These are phyloP conservation scores for Aquilaria yunnanensis DNA, from an alignment of 345 rosid species.

Conservation along the genomic window DNA sequence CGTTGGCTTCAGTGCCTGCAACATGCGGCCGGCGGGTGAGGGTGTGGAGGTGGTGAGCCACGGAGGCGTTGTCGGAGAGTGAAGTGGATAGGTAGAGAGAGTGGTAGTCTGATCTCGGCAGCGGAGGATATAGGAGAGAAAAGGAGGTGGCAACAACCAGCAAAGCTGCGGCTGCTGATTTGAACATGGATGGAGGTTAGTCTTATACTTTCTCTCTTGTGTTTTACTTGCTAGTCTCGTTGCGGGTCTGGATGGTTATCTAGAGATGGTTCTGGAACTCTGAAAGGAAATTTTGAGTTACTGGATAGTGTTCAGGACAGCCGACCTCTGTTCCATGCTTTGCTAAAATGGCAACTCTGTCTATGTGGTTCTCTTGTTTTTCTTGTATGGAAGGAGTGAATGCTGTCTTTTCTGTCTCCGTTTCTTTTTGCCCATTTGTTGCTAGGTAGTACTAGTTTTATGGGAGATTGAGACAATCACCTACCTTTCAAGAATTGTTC, in stretches of 20 bases:
- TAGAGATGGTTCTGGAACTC: neutral
- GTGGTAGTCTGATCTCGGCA: conserved; percentile 49
- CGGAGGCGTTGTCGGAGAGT: conserved; percentile 56
- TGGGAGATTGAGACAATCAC: conserved; percentile 4
- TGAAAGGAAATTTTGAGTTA: neutral
- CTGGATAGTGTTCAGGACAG: conserved; percentile 4
- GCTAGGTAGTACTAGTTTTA: too few relatives aligned
- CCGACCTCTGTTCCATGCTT: neutral
- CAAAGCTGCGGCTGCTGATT: conserved; percentile 24
- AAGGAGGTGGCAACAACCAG: conserved; percentile 31
- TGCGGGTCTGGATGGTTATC: neutral
- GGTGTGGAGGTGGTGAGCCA: conserved; percentile 49
- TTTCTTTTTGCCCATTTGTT: neutral
- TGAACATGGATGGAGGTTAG: conserved; percentile 23
- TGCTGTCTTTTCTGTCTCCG: neutral
- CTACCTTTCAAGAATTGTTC: neutral
- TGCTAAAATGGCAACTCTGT: neutral
- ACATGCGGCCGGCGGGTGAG: conserved; percentile 82
- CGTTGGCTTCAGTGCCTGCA: conserved; percentile 77
- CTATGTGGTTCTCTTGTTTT: neutral
- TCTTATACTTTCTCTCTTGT: neutral
- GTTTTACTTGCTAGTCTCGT: neutral
- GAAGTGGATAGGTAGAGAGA: conserved; percentile 45
- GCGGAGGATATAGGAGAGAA: conserved; percentile 30
- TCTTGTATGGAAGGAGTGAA: neutral